These are phyloP conservation scores for Gastrolobium villosum DNA, from an alignment of 306 rosid genomes.

Conservation along the genomic window DNA sequence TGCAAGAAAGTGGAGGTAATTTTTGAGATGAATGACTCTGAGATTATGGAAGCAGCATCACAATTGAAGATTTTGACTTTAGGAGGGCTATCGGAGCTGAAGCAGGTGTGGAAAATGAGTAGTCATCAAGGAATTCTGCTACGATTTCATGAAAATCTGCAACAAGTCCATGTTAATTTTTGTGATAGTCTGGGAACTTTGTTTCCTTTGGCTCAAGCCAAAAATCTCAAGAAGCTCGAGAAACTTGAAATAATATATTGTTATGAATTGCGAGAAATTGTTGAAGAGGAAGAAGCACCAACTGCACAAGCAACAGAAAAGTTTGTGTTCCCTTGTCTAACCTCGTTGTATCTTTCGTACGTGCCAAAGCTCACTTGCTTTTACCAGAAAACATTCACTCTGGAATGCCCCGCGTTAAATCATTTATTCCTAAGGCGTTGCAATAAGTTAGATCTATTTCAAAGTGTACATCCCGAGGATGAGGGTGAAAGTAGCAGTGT, in stretches of 20 bases:
- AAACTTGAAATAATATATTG: not conserved
- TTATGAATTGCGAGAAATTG: not conserved
- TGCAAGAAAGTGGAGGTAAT: not conserved
- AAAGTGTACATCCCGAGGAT: too few species aligned
- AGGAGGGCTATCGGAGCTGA: not conserved
- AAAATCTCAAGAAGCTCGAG: not conserved
- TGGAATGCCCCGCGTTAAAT: too few species aligned
- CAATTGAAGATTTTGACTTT: conserved; percentile 11
- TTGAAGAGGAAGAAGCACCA: not conserved
- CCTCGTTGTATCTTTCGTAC: not conserved
- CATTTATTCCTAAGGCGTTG: too few species aligned
- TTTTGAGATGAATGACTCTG: not conserved
- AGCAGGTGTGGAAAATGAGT: not conserved
- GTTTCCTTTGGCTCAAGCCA: conserved; percentile 5
- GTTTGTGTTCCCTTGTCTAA: conserved; percentile 13
- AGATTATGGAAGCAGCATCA: not conserved
- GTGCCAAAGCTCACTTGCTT: not conserved
- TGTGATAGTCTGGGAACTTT: not conserved
- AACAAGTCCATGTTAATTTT: accelerated
- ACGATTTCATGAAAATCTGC: not conserved
- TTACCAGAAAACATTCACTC: not conserved
- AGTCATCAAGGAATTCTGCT: not conserved
- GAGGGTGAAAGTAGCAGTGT: too few species aligned
- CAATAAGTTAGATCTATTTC: too few species aligned
- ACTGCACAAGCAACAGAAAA: not conserved